A percentile compares a stretch with the other conserved stretches of the same genome.
phyloP scores from a whole-genome alignment of 306 rosid species.

The Malus domestica region DNA sequence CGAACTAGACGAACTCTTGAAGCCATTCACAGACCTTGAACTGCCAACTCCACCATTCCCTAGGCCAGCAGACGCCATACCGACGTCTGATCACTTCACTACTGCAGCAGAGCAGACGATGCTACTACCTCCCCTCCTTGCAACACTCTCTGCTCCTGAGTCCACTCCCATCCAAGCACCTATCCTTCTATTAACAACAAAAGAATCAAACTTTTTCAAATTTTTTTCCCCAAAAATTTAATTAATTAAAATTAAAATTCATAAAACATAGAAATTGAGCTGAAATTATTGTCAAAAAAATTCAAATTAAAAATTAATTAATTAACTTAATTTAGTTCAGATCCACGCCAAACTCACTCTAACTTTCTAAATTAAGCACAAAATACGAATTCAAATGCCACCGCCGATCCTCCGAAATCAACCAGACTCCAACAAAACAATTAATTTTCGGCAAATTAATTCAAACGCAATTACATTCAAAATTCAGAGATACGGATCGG shows the following conservation, averaged over 20 bases:
- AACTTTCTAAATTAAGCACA: not conserved
- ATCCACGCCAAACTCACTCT: constrained; percentile 1
- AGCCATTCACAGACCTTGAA: constrained; percentile 79
- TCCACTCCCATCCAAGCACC: constrained; percentile 32
- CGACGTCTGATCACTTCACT: constrained; percentile 6
- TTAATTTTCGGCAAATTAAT: not conserved
- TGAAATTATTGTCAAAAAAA: not conserved
- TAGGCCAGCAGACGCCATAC: constrained; percentile 85
- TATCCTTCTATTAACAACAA: constrained; percentile 21
- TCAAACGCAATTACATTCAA: not conserved
- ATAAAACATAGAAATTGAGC: not conserved
- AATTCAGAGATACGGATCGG: not conserved
- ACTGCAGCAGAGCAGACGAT: constrained; percentile 10
- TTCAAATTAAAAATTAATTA: not conserved
- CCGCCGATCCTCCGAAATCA: not conserved
- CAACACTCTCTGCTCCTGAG: constrained; percentile 10
- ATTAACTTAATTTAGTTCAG: not conserved
- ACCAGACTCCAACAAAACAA: not conserved
- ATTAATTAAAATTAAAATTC: not conserved
- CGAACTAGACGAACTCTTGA: constrained; percentile 75
- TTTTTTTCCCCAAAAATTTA: not conserved
- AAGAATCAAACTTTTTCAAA: not conserved
- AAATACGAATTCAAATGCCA: not conserved
- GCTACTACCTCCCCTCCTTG: constrained; percentile 18
- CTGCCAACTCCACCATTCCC: constrained; percentile 88